These are phyloP conservation scores for Tetrahymena malaccensis DNA, from an alignment of 73 alveolate species.

Conservation along the genomic window DNA sequence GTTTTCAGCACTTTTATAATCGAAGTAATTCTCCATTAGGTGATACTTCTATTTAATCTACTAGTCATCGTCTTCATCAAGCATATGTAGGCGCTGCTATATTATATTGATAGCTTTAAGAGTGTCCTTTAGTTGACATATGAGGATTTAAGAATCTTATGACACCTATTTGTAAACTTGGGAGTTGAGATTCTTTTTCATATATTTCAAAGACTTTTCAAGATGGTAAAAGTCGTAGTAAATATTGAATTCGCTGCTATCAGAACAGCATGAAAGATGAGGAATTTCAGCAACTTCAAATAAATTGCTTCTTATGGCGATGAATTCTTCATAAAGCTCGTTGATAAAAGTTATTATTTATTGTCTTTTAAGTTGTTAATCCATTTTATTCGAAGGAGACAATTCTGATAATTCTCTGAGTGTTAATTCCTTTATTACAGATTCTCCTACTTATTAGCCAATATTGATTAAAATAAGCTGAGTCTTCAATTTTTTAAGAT, in stretches of 20 bases:
- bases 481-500: background rate
- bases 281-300: background rate
- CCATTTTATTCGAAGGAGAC: background rate
- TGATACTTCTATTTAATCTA: background rate
- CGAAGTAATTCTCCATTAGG: background rate
- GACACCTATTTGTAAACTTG: background rate
- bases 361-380: background rate
- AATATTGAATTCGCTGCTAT: background rate
- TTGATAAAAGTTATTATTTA: background rate
- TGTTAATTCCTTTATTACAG: background rate
- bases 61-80: background rate
- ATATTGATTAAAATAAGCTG: background rate
- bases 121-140: background rate
- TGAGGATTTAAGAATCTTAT: background rate
- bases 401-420: background rate
- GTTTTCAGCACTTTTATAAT: background rate
- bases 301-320: background rate
- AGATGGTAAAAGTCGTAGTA: background rate
- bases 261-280: background rate
- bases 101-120: background rate
- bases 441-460: background rate
- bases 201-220: background rate
- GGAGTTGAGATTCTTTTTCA: background rate
- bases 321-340: background rate
- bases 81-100: background rate